Base-by-base conservation (phyloP, 495 filamentous ascomycete genomes). In the Penicillium malachiteum region DNA sequence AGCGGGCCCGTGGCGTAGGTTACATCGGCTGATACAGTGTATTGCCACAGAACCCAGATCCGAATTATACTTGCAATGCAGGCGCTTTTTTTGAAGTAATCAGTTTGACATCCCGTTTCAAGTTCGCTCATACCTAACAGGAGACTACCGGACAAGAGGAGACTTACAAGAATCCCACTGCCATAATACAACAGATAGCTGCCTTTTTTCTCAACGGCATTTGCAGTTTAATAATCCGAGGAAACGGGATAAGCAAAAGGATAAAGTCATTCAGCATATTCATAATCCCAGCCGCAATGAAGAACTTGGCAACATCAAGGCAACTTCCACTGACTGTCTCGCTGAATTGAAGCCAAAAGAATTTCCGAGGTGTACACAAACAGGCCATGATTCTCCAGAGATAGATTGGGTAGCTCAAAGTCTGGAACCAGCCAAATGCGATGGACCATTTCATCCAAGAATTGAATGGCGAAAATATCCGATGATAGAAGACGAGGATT, bases 211-310 rank as follows among this genome's bases (percentile, higher is more conserved):
- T 58, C 3, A 42, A 41, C 3, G 51, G 63, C 67, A 55, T 59
- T 43, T 74, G 67, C 0, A 78, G 64, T 21, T 53, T 57, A 14
- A 60, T 37, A 16, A 78, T 71, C 10, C 65, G 61, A 1, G 71
- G 76, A 33, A 74, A 67, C 1, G 77, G 77, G 7, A 78, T 66
- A 6, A 69, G 31, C 13, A 80, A 59, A 26, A 80, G 67, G 43
- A 75, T 55, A 14, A 79, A 56, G 60, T 80, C 76, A 59, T 63
- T 72, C 8, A 78, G 47, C 53, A 79, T 61, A 46, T 74, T 75
- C 10, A 68, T 52, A 17, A 69, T 60, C 0, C 65, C 70, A 7
- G 57, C n/a, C 17, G 52, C 61, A 11, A 74, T 49, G 44, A 74
- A 71, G 34, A 68, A 62, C 6, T 52, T 48, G 52, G 60, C 52